Evolutionary conservation across 768 basidiomycete genomes (phyloP).

Genomic region (Symmetrospora coprosmae): DNA sequence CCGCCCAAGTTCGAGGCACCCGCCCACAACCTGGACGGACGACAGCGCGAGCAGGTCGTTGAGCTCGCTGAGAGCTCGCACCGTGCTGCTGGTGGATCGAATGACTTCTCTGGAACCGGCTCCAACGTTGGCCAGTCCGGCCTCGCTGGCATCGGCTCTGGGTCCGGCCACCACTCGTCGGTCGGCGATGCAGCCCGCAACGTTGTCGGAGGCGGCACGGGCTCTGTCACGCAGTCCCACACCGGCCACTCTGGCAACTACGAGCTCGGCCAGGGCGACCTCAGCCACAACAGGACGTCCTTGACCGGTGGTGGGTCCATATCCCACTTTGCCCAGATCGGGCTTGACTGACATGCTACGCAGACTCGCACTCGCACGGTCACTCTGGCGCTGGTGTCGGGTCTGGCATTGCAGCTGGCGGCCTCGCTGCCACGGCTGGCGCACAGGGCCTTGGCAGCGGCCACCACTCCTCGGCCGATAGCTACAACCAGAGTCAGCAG

Average conservation of each 20-base stretch:
- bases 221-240: not conserved
- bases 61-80: slow-evolving; percentile 3
- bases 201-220: not conserved
- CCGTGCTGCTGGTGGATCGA: not conserved
- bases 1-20: slow-evolving; percentile 1
- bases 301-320: not conserved
- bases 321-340: not conserved
- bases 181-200: not conserved
- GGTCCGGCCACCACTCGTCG: not conserved
- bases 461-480: no score
- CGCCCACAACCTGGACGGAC: not conserved
- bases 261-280: not conserved
- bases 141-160: not conserved
- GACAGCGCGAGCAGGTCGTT: slow-evolving; percentile 2
- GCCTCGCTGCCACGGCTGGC: slow-evolving; percentile 9
- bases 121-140: not conserved
- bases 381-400: not conserved
- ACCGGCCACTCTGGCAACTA: not conserved
- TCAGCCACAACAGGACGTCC: not conserved
- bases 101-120: no score
- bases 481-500: no score
- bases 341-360: no score
- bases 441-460: not conserved
- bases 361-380: no score
- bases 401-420: not conserved